Conservation (phyloP, 306 rosid genomes). For the Clitoria ternatea region DNA sequence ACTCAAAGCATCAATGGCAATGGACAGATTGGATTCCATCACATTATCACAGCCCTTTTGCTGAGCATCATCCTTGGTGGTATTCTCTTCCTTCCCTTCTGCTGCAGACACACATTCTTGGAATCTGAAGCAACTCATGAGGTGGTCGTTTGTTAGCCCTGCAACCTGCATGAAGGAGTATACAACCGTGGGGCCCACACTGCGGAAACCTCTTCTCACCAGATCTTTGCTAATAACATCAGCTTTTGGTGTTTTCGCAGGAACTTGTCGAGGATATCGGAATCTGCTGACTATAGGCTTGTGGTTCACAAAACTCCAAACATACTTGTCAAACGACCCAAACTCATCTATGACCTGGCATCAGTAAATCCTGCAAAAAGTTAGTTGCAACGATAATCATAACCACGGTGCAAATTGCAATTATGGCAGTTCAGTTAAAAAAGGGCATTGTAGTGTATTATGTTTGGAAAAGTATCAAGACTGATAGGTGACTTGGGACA, state of each 20-base stretch:
- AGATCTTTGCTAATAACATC: constrained; percentile 77
- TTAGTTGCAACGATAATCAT: constrained; percentile 43
- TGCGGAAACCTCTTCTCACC: constrained; percentile 70
- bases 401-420: constrained; percentile 28
- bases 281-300: constrained; percentile 62
- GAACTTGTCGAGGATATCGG: constrained; percentile 85
- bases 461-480: constrained; percentile 29
- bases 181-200: constrained; percentile 66
- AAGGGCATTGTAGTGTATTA: constrained; percentile 8
- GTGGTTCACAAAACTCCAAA: constrained; percentile 81
- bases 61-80: constrained; percentile 30
- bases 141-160: constrained; percentile 80
- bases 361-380: constrained; percentile 62
- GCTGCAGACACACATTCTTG: constrained; percentile 57
- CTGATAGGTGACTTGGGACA: constrained; percentile 25
- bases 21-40: constrained; percentile 48
- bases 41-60: constrained; percentile 36
- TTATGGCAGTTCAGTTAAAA: constrained; percentile 25
- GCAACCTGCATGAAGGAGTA: constrained; percentile 82
- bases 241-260: constrained; percentile 76
- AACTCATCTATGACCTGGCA: constrained; percentile 75
- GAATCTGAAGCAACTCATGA: constrained; percentile 70
- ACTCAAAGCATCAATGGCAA: constrained; percentile 54
- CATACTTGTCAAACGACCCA: constrained; percentile 67
- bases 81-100: constrained; percentile 55